phyloP scores from a whole-genome alignment of 108 stramenopile genomes.

The Nitzschia sp. region DNA sequence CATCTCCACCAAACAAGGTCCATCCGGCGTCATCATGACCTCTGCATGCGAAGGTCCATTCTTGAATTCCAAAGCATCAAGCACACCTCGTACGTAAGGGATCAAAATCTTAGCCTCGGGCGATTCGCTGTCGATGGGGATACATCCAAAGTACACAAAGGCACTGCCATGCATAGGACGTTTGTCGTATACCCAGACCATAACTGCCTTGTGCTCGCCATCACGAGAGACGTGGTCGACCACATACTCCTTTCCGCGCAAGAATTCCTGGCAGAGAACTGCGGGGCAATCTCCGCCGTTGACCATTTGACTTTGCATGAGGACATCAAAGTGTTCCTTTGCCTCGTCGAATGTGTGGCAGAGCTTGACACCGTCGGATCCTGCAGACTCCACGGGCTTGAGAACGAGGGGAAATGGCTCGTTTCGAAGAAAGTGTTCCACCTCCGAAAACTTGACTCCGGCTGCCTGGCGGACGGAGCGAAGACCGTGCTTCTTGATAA shows the following conservation, averaged over 20 bases:
- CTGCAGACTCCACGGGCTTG: slow-evolving; percentile 92
- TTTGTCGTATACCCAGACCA: slow-evolving; percentile 74
- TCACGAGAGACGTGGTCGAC: slow-evolving; percentile 68
- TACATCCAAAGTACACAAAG: slow-evolving; percentile 89
- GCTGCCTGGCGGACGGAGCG: slow-evolving; percentile 86
- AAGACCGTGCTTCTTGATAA: slow-evolving; percentile 70
- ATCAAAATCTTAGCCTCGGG: slow-evolving; percentile 80
- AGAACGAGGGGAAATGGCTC: slow-evolving; percentile 87
- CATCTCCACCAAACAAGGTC: slow-evolving; percentile 89
- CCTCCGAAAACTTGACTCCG: slow-evolving; percentile 67
- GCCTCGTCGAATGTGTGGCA: slow-evolving; percentile 90
- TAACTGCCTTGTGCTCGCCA: slow-evolving; percentile 60
- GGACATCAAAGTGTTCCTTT: slow-evolving; percentile 82
- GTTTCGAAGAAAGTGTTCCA: slow-evolving; percentile 73
- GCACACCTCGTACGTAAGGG: slow-evolving; percentile 73
- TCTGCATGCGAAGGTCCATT: slow-evolving; percentile 72
- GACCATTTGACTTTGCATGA: slow-evolving; percentile 85
- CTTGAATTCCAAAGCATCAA: slow-evolving; percentile 77
- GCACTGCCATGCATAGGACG: slow-evolving; percentile 79
- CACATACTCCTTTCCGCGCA: slow-evolving; percentile 62
- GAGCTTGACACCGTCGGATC: slow-evolving; percentile 93
- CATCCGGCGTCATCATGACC: slow-evolving; percentile 69
- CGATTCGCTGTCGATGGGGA: slow-evolving; percentile 73
- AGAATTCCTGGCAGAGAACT: slow-evolving; percentile 58
- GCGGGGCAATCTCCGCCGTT: slow-evolving; percentile 58